Evolutionary conservation across 176 grass and related monocot species (phyloP).

Genomic region (Carex pumila): DNA sequence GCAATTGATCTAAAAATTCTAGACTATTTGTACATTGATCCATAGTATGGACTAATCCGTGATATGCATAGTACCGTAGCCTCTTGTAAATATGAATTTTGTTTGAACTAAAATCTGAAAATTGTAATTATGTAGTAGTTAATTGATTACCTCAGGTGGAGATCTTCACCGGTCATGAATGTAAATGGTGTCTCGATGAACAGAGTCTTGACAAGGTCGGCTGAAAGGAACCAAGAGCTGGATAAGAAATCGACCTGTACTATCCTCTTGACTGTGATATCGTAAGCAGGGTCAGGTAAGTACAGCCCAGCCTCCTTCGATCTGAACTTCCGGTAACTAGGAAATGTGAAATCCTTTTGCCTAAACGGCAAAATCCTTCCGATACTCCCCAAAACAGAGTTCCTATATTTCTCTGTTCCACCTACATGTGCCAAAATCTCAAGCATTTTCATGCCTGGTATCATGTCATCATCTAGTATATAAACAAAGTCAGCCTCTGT

Average conservation of each 20-base stretch:
- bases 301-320: conserved; percentile 83
- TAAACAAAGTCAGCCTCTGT: conserved; percentile 85
- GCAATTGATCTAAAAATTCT: no score
- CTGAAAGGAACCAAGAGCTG: conserved; percentile 87
- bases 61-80: no score
- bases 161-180: conserved; percentile 95
- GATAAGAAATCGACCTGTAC: conserved; percentile 95
- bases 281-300: conserved; percentile 88
- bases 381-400: conserved; percentile 79
- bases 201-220: conserved; percentile 71
- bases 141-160: conserved; percentile 57
- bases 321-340: conserved; percentile 87
- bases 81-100: background rate
- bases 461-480: conserved; percentile 97
- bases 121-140: background rate
- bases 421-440: conserved; percentile 85
- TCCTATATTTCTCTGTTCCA: conserved; percentile 86
- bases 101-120: background rate
- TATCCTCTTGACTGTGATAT: conserved; percentile 66
- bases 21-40: no score
- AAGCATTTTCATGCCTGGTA: conserved; percentile 61
- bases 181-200: conserved; percentile 89
- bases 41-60: no score
- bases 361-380: conserved; percentile 82
- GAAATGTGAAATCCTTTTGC: conserved; percentile 85